Evolutionary conservation across 108 stramenopile species (phyloP), one percentile per base, ranked within the genome.

Genomic region (Parietichytrium sp.): DNA sequence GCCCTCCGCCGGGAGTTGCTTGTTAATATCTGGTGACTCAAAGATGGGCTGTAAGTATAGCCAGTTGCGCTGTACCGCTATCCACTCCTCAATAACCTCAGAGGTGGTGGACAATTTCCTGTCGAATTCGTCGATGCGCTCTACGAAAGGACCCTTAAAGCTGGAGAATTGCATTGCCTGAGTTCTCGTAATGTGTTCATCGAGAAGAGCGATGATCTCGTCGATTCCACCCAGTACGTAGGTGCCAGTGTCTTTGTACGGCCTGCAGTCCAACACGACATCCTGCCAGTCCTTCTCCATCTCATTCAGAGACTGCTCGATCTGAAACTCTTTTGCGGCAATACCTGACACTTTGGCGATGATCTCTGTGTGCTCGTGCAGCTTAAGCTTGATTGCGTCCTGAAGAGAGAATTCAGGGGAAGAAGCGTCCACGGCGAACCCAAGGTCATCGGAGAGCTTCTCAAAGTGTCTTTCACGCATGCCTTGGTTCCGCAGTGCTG

Each of bases 21-120:
- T 89, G 86, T 91, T 90, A 84, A 91, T 91, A 51, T 91, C 91
- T 4, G 90, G 86, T 18, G 86, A 88, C 72, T 91, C 90, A 61
- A 91, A 90, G 82, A 91, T 91, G 48, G 91, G 91, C 86, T 91
- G 90, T 25, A 91, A 83, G 83, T 91, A 91, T 13, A 91, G 85
- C 91, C 91, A 91, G 85, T 87, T 88, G 47, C 91, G 80, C 84
- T 91, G 91, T 25, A 91, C 91, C 33, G 86, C 53, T 15, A 86
- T 54, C 88, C 88, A 88, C 84, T 86, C 88, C 38, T 88, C 88
- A 36, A 88, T 16, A 3, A 86, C 55, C 52, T 88, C 88, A 8
- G 86, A 84, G 30, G 84, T 86, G 15, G 54, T 55, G 38, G 51
- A 52, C 6, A 88, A 29, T n/a, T 42, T 84, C 3, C 23, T 30